Percentiles rank a stretch among this genome's conserved stretches.
Conservation (phyloP, 352 stramenopile genomes). For the Globisporangium okanoganense region DNA sequence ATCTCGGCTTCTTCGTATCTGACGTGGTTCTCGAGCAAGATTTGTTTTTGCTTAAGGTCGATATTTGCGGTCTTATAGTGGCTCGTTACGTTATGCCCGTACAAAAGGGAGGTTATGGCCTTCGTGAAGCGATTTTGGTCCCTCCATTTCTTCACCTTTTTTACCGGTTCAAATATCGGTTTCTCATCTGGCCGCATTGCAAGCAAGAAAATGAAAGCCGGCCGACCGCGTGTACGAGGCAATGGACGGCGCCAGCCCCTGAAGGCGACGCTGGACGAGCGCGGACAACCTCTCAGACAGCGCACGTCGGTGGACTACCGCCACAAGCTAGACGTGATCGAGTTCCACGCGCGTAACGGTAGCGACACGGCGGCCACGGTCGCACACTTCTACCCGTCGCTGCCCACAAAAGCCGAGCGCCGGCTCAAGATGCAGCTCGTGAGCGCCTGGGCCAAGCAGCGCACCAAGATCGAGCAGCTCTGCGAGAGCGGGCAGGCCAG, state of each 20-base stretch:
- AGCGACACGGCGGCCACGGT: conserved; percentile 8
- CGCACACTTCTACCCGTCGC: conserved; percentile 10
- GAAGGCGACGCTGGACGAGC: neutral
- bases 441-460: conserved; percentile 10
- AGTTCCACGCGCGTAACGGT: conserved; percentile 1
- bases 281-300: neutral
- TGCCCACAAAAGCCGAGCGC: conserved; percentile 4
- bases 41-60: no score
- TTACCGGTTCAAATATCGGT: no score
- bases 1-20: no score
- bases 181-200: no score
- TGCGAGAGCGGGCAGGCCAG: conserved; percentile 4
- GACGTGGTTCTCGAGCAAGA: no score
- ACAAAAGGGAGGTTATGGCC: no score
- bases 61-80: no score
- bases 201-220: conserved; percentile 9
- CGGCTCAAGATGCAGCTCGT: conserved; percentile 12
- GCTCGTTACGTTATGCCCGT: no score
- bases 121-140: no score
- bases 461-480: conserved; percentile 6
- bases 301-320: conserved; percentile 13
- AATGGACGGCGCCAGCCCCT: conserved; percentile 5
- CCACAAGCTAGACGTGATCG: conserved; percentile 12
- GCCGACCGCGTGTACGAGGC: conserved; percentile 7
- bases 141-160: no score